Conservation (phyloP, 2,329 filamentous ascomycete genomes). For the Pyrenochaeta sp. region DNA sequence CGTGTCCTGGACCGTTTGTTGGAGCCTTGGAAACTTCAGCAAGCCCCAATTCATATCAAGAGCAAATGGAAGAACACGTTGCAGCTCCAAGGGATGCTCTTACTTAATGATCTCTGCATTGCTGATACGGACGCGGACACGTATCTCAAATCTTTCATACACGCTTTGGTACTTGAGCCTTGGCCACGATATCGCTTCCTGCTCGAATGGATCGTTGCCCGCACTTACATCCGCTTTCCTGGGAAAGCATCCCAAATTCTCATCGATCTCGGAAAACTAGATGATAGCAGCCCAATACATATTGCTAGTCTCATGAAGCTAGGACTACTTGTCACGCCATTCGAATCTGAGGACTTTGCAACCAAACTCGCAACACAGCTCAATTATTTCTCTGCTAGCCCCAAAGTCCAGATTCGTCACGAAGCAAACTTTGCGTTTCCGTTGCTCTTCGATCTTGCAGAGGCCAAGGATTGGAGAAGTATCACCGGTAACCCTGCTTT, state of each 20-base stretch:
- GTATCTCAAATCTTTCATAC: slow-evolving; percentile 50
- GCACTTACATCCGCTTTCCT: slow-evolving; percentile 50
- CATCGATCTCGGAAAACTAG: slow-evolving; percentile 47
- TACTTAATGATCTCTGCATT: slow-evolving; percentile 52
- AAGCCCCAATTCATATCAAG: slow-evolving; percentile 53
- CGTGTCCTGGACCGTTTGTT: slow-evolving; percentile 48
- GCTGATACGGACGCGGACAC: slow-evolving; percentile 31
- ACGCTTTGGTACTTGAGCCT: slow-evolving; percentile 55
- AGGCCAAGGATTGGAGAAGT: slow-evolving; percentile 42
- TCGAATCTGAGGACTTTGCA: slow-evolving; percentile 50
- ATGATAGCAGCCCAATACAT: slow-evolving; percentile 58
- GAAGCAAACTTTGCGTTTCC: slow-evolving; percentile 62
- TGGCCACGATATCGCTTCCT: slow-evolving; percentile 58
- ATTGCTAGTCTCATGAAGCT: slow-evolving; percentile 59
- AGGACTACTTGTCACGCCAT: slow-evolving; percentile 52
- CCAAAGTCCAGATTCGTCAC: slow-evolving; percentile 62
- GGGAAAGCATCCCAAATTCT: slow-evolving; percentile 45
- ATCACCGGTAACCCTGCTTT: slow-evolving; percentile 54
- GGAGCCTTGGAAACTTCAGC: slow-evolving; percentile 55
- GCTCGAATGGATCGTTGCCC: slow-evolving; percentile 58
- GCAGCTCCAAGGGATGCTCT: slow-evolving; percentile 58
- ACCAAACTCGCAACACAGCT: slow-evolving; percentile 52
- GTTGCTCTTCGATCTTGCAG: slow-evolving; percentile 53
- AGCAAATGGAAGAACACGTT: slow-evolving; percentile 59
- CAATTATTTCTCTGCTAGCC: slow-evolving; percentile 55